A percentile compares a stretch with the other conserved stretches of the same genome.
phyloP scores from a whole-genome alignment of 2,329 filamentous ascomycete genomes.

The Colletotrichum abscissum region DNA sequence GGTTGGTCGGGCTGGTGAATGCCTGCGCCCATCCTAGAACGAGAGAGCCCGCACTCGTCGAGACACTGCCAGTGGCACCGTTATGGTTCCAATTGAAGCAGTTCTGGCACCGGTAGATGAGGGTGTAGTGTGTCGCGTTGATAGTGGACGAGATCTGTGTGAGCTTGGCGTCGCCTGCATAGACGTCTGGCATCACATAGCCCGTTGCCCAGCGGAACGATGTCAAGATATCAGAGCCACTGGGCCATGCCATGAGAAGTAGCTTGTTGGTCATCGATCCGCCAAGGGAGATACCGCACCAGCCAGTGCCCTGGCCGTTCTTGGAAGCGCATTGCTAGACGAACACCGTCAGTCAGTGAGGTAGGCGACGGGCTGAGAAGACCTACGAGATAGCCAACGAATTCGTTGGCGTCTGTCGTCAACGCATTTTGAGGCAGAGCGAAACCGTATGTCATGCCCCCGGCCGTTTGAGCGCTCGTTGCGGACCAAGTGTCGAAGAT shows the following conservation, averaged over 20 bases:
- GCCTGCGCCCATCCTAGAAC: conserved; percentile 69
- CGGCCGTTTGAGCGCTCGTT: conserved; percentile 46
- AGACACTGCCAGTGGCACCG: conserved; percentile 53
- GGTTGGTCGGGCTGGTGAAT: conserved; percentile 53
- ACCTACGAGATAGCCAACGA: conserved; percentile 68
- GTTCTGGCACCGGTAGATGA: conserved; percentile 74
- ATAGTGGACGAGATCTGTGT: conserved; percentile 69
- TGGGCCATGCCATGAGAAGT: conserved; percentile 68
- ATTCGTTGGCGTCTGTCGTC: conserved; percentile 62
- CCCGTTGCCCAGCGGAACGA: conserved; percentile 68
- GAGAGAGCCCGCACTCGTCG: conserved; percentile 56
- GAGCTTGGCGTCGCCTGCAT: conserved; percentile 71
- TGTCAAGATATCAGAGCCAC: conserved; percentile 63
- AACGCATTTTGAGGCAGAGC: conserved; percentile 62
- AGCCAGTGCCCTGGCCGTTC: conserved; percentile 60
- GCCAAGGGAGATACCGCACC: conserved; percentile 68
- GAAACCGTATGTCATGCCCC: conserved; percentile 64
- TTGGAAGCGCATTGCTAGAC: conserved; percentile 57
- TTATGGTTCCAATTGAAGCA: conserved; percentile 66
- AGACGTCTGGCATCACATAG: conserved; percentile 68
- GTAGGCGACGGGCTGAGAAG: background rate
- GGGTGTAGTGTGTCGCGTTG: conserved; percentile 67
- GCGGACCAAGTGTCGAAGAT: conserved; percentile 63
- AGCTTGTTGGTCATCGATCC: conserved; percentile 68
- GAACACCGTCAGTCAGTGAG: conserved; percentile 6